Percentiles rank a stretch among this genome's conserved stretches.
These are phyloP conservation scores for Pythium apleroticum DNA, from an alignment of 352 stramenopile genomes.

Conservation along the genomic window DNA sequence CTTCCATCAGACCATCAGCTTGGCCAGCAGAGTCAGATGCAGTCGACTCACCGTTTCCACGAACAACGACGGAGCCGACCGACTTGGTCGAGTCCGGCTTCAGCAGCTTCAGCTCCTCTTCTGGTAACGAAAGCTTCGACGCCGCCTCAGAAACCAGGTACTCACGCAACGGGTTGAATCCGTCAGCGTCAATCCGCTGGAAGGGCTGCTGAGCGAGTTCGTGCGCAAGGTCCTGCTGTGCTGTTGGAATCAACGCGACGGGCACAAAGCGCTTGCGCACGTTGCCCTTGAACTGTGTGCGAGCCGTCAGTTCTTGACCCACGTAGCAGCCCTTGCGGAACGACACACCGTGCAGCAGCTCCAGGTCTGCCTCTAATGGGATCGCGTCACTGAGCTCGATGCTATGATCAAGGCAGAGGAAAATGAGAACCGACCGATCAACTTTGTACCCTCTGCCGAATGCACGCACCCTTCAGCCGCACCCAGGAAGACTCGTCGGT, in stretches of 20 bases:
- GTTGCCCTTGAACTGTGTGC: constrained; percentile 92
- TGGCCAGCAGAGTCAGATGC: not conserved
- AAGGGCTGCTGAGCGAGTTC: constrained; percentile 56
- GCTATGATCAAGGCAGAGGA: not conserved
- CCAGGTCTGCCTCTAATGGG: constrained; percentile 92
- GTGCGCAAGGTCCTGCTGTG: constrained; percentile 49
- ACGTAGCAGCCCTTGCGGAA: constrained; percentile 96
- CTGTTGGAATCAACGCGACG: constrained; percentile 59
- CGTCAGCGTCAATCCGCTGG: constrained; percentile 48
- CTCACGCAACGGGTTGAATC: constrained; percentile 39
- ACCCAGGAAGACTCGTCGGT: constrained; percentile 69
- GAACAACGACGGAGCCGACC: constrained; percentile 50
- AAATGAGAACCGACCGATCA: constrained; percentile 7
- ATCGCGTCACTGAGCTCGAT: constrained; percentile 81
- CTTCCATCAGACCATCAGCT: not conserved
- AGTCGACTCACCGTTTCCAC: constrained; percentile 33
- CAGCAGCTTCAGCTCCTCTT: constrained; percentile 52
- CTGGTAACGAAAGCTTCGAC: constrained; percentile 17
- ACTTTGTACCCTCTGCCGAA: not conserved
- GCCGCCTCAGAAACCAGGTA: constrained; percentile 41
- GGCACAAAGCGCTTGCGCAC: constrained; percentile 83
- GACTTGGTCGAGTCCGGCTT: constrained; percentile 56
- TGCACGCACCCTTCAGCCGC: constrained; percentile 66
- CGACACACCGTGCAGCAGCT: constrained; percentile 87
- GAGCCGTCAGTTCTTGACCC: constrained; percentile 93